phyloP scores from a whole-genome alignment of 306 rosid species.

The Fragaria ananassa region DNA sequence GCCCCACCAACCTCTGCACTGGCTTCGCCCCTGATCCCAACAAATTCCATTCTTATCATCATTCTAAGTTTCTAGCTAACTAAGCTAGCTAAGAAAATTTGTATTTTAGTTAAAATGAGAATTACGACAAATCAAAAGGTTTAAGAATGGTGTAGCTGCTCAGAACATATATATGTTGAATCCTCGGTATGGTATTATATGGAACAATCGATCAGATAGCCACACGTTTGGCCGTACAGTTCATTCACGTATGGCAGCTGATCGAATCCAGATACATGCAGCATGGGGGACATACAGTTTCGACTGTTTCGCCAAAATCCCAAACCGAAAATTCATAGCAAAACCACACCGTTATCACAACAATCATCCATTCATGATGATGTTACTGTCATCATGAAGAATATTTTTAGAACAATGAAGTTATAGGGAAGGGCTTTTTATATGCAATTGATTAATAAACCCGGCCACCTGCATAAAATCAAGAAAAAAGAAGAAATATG shows the following conservation, averaged over 20 bases:
- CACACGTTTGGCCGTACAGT: background rate
- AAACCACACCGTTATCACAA: constrained; percentile 21
- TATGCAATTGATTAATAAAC: constrained; percentile 26
- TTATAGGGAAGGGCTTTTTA: constrained; percentile 17
- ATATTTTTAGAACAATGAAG: constrained; percentile 27
- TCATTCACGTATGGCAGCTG: too few species aligned
- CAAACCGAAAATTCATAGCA: background rate
- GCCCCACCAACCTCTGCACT: too few species aligned
- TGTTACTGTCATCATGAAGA: background rate
- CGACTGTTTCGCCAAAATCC: background rate
- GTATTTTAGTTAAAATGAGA: background rate
- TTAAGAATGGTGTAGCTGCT: too few species aligned
- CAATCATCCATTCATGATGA: background rate
- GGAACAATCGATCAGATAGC: background rate
- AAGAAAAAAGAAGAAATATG: constrained; percentile 26
- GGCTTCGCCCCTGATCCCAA: too few species aligned
- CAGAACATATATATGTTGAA: too few species aligned
- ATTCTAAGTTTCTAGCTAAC: background rate
- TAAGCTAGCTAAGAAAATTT: background rate
- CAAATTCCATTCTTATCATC: background rate
- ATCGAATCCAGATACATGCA: too few species aligned
- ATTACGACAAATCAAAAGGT: background rate
- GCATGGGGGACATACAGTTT: background rate
- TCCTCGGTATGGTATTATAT: too few species aligned
- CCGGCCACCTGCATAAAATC: constrained; percentile 18